phyloP scores from a whole-genome alignment of 768 basidiomycete species.

The Mycena capillaripes region DNA sequence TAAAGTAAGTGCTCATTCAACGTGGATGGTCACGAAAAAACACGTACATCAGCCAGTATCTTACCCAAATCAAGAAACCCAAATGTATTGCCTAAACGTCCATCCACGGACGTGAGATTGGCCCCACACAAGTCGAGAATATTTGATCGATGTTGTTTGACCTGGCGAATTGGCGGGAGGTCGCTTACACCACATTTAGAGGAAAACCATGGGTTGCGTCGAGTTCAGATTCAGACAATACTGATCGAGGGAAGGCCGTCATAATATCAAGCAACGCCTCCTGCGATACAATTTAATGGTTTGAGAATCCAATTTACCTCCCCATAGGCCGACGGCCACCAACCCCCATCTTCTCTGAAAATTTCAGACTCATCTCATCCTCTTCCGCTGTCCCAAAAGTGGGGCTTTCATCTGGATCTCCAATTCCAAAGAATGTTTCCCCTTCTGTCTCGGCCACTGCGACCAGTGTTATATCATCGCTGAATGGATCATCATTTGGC shows the following conservation, averaged over 20 bases:
- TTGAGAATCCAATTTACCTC: background rate
- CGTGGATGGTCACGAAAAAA: background rate
- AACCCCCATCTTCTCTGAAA: background rate
- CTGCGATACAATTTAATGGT: background rate
- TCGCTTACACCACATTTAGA: background rate
- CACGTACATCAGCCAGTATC: background rate
- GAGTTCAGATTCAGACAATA: background rate
- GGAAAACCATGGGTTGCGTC: background rate
- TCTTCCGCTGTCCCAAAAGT: background rate
- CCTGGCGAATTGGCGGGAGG: background rate
- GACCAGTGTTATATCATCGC: background rate
- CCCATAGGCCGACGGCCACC: background rate
- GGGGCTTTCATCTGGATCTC: background rate
- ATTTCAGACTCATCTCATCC: background rate
- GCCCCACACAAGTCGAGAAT: background rate
- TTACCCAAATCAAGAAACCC: background rate
- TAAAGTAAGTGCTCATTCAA: background rate
- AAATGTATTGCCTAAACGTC: background rate
- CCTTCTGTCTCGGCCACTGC: background rate
- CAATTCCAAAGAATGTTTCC: background rate
- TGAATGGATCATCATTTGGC: background rate
- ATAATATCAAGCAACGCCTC: background rate
- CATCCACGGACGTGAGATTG: background rate
- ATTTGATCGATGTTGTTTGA: background rate
- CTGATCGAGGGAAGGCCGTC: background rate